Base-by-base conservation (phyloP, 1,139 yeast species). In the Petasospora rhodanensis region DNA sequence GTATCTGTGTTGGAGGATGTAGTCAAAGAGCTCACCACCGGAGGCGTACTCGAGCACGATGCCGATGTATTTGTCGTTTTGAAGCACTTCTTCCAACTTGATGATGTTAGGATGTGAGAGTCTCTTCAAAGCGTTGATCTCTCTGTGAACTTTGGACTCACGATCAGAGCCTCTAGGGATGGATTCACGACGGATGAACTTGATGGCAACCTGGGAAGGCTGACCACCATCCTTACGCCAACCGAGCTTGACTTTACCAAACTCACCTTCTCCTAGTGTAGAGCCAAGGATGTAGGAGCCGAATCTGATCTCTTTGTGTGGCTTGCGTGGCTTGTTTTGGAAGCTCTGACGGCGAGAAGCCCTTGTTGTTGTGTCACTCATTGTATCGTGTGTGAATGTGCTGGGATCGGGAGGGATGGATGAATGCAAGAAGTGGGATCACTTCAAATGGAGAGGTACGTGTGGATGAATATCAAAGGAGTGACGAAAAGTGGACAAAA, bases 261-360 rank as follows among this genome's bases (percentile, higher is more conserved):
- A 91, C 56, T 91, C 97, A 27, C 98, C 98, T 62, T 89, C 96
- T 24, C 98, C 98, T n/a, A 91, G 64, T 2, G 97, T 89, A 14
- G 95, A 80, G 4, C 97, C 97, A 7, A 91, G 69, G 22, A 84
- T 74, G 54, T 89, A 91, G 22, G 84, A 78, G 22, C 97, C 97
- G 55, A 91, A 87, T 27, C 89, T 68, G 40, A 75, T 79, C 48
- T 48, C 58, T 43, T 45, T 50, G 32, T 46, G 47, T 2, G 45
- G 23, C 19, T 42, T 46, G 22, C 34, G 37, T 5, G 43, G 29
- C 33, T 39, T 47, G 18, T 28, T 23, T 12, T 35, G 42, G 30
- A 49, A 48, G 31, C 52, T 48, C 32, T 49, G 53, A 13, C 52
- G 52, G 26, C 47, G 49, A 12, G 47, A 38, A 14, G 35, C 39